A percentile compares a stretch with the other conserved stretches of the same genome.
These are phyloP conservation scores for Poronia punctata DNA, from an alignment of 495 filamentous ascomycete genomes.

Conservation along the genomic window DNA sequence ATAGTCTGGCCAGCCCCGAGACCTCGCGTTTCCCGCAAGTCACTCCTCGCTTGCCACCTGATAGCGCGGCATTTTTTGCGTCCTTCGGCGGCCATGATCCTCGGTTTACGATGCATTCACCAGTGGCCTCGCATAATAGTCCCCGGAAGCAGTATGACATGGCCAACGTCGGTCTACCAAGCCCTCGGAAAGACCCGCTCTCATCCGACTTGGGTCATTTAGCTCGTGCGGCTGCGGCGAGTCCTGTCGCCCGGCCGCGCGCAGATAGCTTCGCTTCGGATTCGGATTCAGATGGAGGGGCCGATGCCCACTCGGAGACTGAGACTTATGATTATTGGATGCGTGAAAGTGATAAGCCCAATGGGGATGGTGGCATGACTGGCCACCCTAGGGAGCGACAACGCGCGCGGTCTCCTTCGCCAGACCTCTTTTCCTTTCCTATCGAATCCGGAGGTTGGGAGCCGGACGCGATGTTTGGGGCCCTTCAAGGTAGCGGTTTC, in stretches of 20 bases:
- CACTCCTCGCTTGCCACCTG: not conserved
- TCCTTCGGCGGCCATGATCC: not conserved
- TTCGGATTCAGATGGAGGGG: constrained; percentile 25
- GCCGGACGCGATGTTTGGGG: constrained; percentile 36
- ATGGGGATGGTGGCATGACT: constrained; percentile 16
- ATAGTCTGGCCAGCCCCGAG: constrained; percentile 13
- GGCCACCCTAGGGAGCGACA: constrained; percentile 15
- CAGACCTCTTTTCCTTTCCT: constrained; percentile 43
- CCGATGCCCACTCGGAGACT: constrained; percentile 27
- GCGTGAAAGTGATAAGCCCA: constrained; percentile 34
- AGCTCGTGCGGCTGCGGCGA: constrained; percentile 26
- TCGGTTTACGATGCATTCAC: not conserved
- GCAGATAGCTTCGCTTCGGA: constrained; percentile 31
- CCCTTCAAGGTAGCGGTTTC: constrained; percentile 29
- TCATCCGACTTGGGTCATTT: constrained; percentile 20
- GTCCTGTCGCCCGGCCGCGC: constrained; percentile 23
- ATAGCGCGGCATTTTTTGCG: not conserved
- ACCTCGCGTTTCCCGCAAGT: not conserved
- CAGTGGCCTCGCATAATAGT: too few species aligned
- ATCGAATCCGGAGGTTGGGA: constrained; percentile 30
- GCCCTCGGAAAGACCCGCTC: not conserved
- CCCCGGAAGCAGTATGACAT: too few species aligned
- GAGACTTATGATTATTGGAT: constrained; percentile 40
- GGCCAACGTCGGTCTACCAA: too few species aligned
- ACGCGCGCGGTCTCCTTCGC: constrained; percentile 24